These are phyloP conservation scores for Tritrichomonas foetus DNA, from an alignment of 208 protist species.

Conservation along the genomic window DNA sequence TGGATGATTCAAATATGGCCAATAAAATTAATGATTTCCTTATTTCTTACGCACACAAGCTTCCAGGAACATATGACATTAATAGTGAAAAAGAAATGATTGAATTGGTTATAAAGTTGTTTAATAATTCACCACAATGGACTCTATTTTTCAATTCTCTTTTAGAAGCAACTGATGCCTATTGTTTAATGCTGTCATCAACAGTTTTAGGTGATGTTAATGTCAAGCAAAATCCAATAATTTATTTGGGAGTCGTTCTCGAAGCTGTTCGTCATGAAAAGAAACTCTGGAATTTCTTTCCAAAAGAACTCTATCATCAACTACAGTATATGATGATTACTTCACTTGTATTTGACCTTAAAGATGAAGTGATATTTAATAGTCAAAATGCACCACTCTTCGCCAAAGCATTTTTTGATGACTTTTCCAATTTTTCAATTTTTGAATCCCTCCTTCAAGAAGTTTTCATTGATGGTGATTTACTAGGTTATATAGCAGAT, in stretches of 20 bases:
- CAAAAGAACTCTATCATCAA: not conserved
- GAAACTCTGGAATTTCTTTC: not conserved
- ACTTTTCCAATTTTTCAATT: not conserved
- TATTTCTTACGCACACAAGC: not conserved
- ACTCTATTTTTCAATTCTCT: not conserved
- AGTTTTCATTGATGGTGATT: too few relatives aligned
- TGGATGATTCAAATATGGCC: not conserved
- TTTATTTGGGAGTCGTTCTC: not conserved
- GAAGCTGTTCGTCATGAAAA: not conserved
- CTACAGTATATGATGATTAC: not conserved
- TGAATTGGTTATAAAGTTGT: not conserved
- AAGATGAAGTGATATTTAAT: not conserved
- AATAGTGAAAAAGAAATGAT: not conserved
- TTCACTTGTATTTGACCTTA: not conserved
- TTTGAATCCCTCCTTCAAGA: too few relatives aligned
- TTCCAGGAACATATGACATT: not conserved
- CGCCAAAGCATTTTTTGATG: not conserved
- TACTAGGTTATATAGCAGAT: too few relatives aligned
- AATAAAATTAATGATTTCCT: not conserved
- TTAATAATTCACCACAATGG: not conserved
- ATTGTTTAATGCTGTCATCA: not conserved
- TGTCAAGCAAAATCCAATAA: not conserved
- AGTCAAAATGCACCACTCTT: not conserved
- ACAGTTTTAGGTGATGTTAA: not conserved
- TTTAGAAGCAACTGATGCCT: not conserved